Conservation (phyloP, 805 yeast species). For the Sungouiozyma intestinalis region DNA sequence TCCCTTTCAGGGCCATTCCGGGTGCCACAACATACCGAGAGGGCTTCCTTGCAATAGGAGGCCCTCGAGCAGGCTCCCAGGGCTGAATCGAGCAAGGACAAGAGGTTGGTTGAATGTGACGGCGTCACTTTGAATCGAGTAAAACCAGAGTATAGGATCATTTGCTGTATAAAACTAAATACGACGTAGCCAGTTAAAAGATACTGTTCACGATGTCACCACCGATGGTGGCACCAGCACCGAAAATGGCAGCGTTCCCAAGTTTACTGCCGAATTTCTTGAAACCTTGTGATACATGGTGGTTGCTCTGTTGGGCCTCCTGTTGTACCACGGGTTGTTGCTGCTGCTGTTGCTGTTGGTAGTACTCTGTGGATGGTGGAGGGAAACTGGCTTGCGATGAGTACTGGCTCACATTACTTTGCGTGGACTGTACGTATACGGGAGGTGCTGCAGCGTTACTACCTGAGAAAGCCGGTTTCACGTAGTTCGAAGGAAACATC, state of each 20-base stretch:
- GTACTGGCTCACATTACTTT: slow-evolving; percentile 1
- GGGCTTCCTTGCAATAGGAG: too few species aligned
- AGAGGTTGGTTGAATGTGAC: too few species aligned
- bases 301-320: slow-evolving; percentile 27
- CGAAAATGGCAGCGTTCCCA: slow-evolving; percentile 89
- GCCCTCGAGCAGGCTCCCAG: too few species aligned
- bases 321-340: slow-evolving; percentile 18
- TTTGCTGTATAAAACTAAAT: neutral
- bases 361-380: slow-evolving; percentile 40
- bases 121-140: too few species aligned
- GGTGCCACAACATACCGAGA: too few species aligned
- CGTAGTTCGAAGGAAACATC: slow-evolving; percentile 86
- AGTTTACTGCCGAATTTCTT: slow-evolving; percentile 68
- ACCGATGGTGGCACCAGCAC: slow-evolving; percentile 95
- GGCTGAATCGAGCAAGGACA: too few species aligned
- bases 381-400: slow-evolving; percentile 31
- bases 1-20: neutral
- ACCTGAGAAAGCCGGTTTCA: slow-evolving; percentile 31
- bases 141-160: neutral
- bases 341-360: slow-evolving; percentile 32
- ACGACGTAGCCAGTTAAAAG: slow-evolving; percentile 29
- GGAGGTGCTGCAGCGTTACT: slow-evolving; percentile 16
- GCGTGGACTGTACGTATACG: slow-evolving; percentile 5
- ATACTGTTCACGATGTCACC: slow-evolving; percentile 68
- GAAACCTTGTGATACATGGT: slow-evolving; percentile 27